A percentile compares a stretch with the other conserved stretches of the same genome.
Evolutionary conservation across 352 stramenopile species (phyloP).

Genomic region (Pythium periplocum): DNA sequence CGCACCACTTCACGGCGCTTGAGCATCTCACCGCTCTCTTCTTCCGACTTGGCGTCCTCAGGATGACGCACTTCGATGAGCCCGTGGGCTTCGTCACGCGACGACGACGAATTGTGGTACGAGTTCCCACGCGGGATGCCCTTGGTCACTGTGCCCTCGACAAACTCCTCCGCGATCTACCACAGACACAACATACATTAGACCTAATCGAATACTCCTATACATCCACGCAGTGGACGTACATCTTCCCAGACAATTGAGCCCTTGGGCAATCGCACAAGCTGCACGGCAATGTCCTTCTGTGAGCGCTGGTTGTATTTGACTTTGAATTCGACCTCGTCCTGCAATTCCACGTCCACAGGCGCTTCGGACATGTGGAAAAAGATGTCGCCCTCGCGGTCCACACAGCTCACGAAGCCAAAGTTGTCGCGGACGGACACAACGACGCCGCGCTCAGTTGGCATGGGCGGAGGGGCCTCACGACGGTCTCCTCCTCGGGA

Average conservation of each 20-base stretch:
- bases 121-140: constrained; percentile 37
- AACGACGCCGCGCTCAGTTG: constrained; percentile 20
- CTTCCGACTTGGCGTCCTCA: constrained; percentile 8
- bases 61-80: constrained; percentile 32
- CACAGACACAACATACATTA: background rate
- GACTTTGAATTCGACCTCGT: constrained; percentile 74
- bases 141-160: constrained; percentile 63
- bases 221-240: background rate
- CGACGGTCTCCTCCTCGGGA: background rate
- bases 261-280: constrained; percentile 60
- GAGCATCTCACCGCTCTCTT: constrained; percentile 6
- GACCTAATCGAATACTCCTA: background rate
- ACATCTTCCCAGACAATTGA: constrained; percentile 71
- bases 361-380: constrained; percentile 80
- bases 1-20: constrained; percentile 6
- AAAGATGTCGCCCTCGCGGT: constrained; percentile 69
- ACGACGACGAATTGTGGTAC: constrained; percentile 21
- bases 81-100: constrained; percentile 33
- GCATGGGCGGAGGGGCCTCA: constrained; percentile 6
- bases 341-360: constrained; percentile 54
- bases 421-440: constrained; percentile 25
- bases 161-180: constrained; percentile 42
- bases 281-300: constrained; percentile 68
- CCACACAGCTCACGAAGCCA: constrained; percentile 41
- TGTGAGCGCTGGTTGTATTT: constrained; percentile 67